Evolutionary conservation across 306 rosid genomes (phyloP).

Genomic region (Phaseolus lunatus): DNA sequence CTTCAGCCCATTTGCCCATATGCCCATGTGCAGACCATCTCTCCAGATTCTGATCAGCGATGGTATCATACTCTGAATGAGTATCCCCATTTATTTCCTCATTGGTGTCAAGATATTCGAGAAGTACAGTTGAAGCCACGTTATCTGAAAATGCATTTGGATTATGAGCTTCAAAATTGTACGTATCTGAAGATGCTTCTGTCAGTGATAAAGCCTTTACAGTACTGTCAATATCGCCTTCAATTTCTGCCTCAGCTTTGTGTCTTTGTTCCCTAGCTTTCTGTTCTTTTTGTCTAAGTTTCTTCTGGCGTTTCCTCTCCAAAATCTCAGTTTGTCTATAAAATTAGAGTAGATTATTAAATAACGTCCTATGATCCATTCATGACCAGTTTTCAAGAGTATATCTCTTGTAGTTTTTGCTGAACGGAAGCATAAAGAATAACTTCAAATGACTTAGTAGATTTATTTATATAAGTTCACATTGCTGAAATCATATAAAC

Average conservation of each 20-base stretch:
- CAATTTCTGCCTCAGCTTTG: conserved; percentile 48
- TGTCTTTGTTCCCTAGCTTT: conserved; percentile 62
- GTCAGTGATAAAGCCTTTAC: conserved; percentile 47
- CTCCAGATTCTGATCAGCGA: conserved; percentile 58
- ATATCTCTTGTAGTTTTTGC: conserved; percentile 30
- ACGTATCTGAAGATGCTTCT: conserved; percentile 57
- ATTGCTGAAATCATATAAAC: conserved; percentile 7
- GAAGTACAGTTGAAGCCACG: conserved; percentile 32
- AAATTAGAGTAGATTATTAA: conserved; percentile 38
- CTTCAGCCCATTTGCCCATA: conserved; percentile 41
- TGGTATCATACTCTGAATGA: conserved; percentile 45
- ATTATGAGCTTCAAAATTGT: conserved; percentile 48
- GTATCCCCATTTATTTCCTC: conserved; percentile 51
- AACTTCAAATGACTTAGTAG: not conserved
- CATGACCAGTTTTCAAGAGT: conserved; percentile 4
- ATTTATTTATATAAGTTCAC: conserved; percentile 5
- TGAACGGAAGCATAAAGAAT: conserved; percentile 15
- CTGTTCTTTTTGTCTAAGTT: conserved; percentile 81
- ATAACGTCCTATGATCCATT: conserved; percentile 21
- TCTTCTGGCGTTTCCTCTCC: conserved; percentile 81
- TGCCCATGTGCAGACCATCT: conserved; percentile 45
- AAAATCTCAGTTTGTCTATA: conserved; percentile 73
- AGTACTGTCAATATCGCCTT: conserved; percentile 45
- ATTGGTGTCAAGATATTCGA: conserved; percentile 48
- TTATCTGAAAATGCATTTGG: conserved; percentile 48